Base-by-base conservation (phyloP, 768 basidiomycete genomes). In the Tulasnella sp. region DNA sequence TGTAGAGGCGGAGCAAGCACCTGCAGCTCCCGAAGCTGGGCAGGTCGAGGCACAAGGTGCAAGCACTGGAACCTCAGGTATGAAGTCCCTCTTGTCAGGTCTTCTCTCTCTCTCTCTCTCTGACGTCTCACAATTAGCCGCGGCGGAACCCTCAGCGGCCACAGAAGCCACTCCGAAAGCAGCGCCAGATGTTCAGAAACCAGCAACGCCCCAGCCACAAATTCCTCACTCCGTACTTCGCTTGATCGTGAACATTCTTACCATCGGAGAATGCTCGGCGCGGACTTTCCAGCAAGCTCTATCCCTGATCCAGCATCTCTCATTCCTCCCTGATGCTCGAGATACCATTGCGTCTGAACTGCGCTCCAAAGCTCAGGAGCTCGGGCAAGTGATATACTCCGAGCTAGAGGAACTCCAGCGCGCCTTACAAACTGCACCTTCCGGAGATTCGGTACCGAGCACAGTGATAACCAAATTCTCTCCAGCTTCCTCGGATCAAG, bases 261-360 rank as follows among this genome's bases (percentile, higher is more conserved):
- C 97, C n/a, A 85, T 90, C 22, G 97, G 97, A 59, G 97, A 99
- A 82, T 98, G 96, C 78, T 94, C 95, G 29, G 92, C 90, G 52
- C 86, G 91, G 37, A 97, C 95, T n/a, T 99, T 99, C 86, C 90
- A 94, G 76, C 89, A 95, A 78, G 95, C 93, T 44, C 84, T 98
- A 52, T 85, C 89, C 19, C 86, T 98, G 39, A 98, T 99, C 72
- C 94, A 96, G 79, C 89, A 99, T 77, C 83, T 98, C 26, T 95
- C 95, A 0, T 86, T 87, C 79, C 87, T 98, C 73, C 90, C 93
- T 6, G 92, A 93, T 72, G 92, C 91, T 8, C 89, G 93, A 52
- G 93, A 95, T 69, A 87, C 91, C 52, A 89, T 99, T 75, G 90
- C 95, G 3, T 87, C 90, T 75, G 97, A 99, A 80, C 84, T 99